Evolutionary conservation across 2,329 filamentous ascomycete genomes (phyloP), one percentile per base, ranked within the genome.

Genomic region (Aureobasidium sp.): DNA sequence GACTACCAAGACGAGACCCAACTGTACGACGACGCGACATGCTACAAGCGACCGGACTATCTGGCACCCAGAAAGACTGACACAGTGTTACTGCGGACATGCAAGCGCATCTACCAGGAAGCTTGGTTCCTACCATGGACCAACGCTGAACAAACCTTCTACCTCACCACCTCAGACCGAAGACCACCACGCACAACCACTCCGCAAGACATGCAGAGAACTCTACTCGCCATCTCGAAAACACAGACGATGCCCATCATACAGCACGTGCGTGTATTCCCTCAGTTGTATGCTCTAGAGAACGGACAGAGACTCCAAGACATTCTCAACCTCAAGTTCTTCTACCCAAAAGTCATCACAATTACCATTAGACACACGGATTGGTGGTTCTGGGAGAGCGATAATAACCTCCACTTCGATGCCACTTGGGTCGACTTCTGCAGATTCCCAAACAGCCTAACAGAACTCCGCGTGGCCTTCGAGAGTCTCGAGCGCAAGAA

Each of bases 401-500:
- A 72, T 23, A 55, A 62, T 6, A 59, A 66, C 0, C 66, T 72
- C 6, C 53, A 54, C 4, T 67, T 74, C 2, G 38, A 64, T 9
- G 61, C 65, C 11, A 19, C 9, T 3, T 71, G 69, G 69, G 61
- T 71, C 33, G 21, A 27, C 19, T 23, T 49, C 13, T 54, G 60
- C 59, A 57, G 25, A 35, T 53, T 62, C 13, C 61, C 49, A 17
- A 25, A 53, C 21, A 55, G 64, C 42, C 21, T 61, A 9, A 60
- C 68, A 10, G 71, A 75, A 47, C 65, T 83, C 2, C 66, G 68
- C 27, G 69, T 81, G 5, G 77, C 81, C 42, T 67, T 81, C 17
- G 81, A 83, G 67, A 78, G 75, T 2, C 60, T 81, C 7, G 71
- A 75, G 54, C 69, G 76, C 13, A 79, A 79, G 62, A 75, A 73